Conservation (phyloP, 2,329 filamentous ascomycete genomes). For the Colletotrichum magnum region DNA sequence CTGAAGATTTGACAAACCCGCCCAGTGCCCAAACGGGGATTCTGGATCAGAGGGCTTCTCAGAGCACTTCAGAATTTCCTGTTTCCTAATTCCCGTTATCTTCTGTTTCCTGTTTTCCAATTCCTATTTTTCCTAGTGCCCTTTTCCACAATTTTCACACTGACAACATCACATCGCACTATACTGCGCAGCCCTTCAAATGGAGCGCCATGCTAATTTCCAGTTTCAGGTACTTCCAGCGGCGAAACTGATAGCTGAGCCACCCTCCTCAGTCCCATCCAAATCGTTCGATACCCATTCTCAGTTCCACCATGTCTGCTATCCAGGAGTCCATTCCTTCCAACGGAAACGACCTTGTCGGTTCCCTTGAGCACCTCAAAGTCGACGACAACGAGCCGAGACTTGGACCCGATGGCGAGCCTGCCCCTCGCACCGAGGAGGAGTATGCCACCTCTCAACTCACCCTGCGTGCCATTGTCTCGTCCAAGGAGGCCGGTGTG, state of each 20-base stretch:
- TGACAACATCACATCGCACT: not conserved
- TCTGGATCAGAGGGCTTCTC: not conserved
- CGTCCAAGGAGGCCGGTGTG: conserved; percentile 97
- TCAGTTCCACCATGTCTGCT: conserved; percentile 68
- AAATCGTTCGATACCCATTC: conserved; percentile 31
- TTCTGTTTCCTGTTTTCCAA: too few relatives aligned
- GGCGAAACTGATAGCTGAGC: not conserved
- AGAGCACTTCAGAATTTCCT: too few relatives aligned
- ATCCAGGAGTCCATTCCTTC: conserved; percentile 70
- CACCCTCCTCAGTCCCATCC: not conserved
- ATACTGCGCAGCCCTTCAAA: not conserved
- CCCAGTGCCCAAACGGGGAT: not conserved
- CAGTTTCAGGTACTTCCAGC: conserved; percentile 1
- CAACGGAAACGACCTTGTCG: conserved; percentile 73
- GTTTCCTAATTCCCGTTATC: too few relatives aligned
- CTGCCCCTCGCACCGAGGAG: conserved; percentile 91
- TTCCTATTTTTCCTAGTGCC: too few relatives aligned
- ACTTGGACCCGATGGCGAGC: conserved; percentile 81
- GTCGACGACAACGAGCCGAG: conserved; percentile 72
- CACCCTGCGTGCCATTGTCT: conserved; percentile 96
- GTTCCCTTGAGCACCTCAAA: conserved; percentile 76
- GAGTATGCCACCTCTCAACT: conserved; percentile 95
- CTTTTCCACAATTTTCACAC: conserved; percentile 13
- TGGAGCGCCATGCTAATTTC: not conserved
- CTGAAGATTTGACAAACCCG: not conserved